Percentiles rank a stretch among this genome's conserved stretches.
Evolutionary conservation across 164 flowering plant genomes (phyloP).

Genomic region (Berberis vulgaris): DNA sequence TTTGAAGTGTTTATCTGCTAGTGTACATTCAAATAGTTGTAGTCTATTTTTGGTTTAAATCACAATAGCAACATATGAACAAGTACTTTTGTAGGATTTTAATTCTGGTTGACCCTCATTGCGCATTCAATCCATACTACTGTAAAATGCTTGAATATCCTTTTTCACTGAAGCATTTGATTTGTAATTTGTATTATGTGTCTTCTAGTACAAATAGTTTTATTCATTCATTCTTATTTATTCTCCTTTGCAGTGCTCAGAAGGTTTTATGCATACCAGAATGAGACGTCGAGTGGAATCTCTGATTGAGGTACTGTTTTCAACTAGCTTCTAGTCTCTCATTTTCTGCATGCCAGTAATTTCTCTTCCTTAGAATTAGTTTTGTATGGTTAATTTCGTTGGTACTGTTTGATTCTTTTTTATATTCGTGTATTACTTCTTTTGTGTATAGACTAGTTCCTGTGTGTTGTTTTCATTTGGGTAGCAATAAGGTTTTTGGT

Average conservation of each 20-base stretch:
- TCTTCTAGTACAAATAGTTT: background rate
- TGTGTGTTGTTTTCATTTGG: no score
- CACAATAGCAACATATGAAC: no score
- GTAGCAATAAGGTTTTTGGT: no score
- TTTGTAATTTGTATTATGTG: background rate
- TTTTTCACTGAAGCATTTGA: background rate
- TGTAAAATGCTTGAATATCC: background rate
- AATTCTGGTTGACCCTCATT: no score
- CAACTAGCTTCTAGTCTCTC: background rate
- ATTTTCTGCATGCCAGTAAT: background rate
- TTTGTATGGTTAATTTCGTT: background rate
- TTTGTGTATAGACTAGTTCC: no score
- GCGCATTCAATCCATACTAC: no score
- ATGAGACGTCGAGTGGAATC: slow-evolving; percentile 98
- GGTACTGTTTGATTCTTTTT: background rate
- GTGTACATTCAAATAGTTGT: no score
- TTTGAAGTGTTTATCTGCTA: no score
- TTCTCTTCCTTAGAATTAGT: background rate
- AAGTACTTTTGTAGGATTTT: no score
- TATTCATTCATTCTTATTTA: background rate
- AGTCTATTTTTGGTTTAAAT: no score
- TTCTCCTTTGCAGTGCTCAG: slow-evolving; percentile 63
- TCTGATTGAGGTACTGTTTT: slow-evolving; percentile 57
- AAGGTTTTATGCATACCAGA: slow-evolving; percentile 97
- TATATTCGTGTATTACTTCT: no score